Evolutionary conservation across 495 filamentous ascomycete species (phyloP).

Genomic region (Annulohypoxylon bovei): DNA sequence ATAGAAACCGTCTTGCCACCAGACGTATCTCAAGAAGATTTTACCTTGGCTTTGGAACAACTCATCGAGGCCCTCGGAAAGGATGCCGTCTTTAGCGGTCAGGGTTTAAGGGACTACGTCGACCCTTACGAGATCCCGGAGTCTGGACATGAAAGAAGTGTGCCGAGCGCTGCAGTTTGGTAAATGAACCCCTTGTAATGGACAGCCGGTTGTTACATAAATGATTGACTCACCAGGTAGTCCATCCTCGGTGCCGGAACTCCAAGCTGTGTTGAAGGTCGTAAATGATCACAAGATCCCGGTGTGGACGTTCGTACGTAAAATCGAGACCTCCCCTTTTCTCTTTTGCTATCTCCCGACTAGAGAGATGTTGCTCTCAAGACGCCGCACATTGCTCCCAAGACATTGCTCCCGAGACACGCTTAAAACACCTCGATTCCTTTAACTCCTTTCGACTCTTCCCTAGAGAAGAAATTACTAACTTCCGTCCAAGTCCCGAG

Average conservation of each 20-base stretch:
- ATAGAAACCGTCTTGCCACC: conserved; percentile 51
- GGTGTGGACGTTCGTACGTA: conserved; percentile 50
- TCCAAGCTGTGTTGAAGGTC: conserved; percentile 50
- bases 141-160: conserved; percentile 41
- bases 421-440: too few species aligned
- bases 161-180: conserved; percentile 52
- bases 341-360: not conserved
- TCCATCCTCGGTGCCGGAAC: conserved; percentile 49
- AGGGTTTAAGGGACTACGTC: conserved; percentile 48
- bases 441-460: too few species aligned
- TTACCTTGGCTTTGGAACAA: conserved; percentile 42
- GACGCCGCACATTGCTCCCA: too few species aligned
- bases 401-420: too few species aligned
- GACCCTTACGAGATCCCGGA: conserved; percentile 52
- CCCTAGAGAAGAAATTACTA: not conserved
- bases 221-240: conserved; percentile 11
- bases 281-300: conserved; percentile 56
- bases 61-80: conserved; percentile 43
- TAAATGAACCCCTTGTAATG: conserved; percentile 9
- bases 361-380: too few species aligned
- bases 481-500: conserved; percentile 47
- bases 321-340: not conserved
- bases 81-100: conserved; percentile 47
- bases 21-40: conserved; percentile 50
- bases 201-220: not conserved